Evolutionary conservation across 495 filamentous ascomycete species (phyloP).

Genomic region (Penicillium herquei): DNA sequence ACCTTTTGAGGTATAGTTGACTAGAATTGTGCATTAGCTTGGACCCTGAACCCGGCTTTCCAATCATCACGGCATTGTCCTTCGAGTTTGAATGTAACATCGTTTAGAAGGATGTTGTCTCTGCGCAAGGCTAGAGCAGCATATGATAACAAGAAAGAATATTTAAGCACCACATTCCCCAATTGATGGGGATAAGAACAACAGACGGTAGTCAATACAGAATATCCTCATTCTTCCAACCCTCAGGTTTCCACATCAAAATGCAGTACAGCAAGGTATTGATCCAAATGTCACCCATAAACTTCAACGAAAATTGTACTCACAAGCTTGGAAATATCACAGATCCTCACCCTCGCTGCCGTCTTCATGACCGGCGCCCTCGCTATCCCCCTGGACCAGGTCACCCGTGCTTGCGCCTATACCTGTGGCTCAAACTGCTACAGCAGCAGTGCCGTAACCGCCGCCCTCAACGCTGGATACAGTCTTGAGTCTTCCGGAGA

Average conservation of each 20-base stretch:
- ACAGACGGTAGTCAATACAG: background rate
- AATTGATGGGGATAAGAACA: background rate
- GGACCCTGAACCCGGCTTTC: background rate
- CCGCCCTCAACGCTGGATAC: constrained; percentile 52
- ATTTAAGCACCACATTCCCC: background rate
- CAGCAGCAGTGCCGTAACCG: constrained; percentile 41
- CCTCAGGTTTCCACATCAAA: constrained; percentile 4
- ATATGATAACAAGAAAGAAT: too few species aligned
- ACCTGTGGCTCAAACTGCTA: constrained; percentile 55
- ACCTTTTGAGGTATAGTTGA: constrained; percentile 11
- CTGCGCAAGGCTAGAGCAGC: background rate
- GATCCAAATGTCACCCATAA: too few species aligned
- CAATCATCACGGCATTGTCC: too few species aligned
- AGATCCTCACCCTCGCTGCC: constrained; percentile 17
- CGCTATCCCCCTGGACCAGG: constrained; percentile 44
- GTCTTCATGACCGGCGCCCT: constrained; percentile 37
- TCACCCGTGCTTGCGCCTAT: constrained; percentile 47
- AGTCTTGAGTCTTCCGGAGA: constrained; percentile 43
- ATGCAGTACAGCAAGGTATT: constrained; percentile 34
- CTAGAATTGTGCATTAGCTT: background rate
- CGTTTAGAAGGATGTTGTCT: background rate
- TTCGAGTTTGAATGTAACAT: constrained; percentile 5
- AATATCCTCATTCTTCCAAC: background rate
- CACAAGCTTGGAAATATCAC: background rate
- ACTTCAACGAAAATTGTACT: too few species aligned